Evolutionary conservation across 2,329 filamentous ascomycete genomes (phyloP), one percentile per base, ranked within the genome.

Genomic region (Monosporascus cannonballus): DNA sequence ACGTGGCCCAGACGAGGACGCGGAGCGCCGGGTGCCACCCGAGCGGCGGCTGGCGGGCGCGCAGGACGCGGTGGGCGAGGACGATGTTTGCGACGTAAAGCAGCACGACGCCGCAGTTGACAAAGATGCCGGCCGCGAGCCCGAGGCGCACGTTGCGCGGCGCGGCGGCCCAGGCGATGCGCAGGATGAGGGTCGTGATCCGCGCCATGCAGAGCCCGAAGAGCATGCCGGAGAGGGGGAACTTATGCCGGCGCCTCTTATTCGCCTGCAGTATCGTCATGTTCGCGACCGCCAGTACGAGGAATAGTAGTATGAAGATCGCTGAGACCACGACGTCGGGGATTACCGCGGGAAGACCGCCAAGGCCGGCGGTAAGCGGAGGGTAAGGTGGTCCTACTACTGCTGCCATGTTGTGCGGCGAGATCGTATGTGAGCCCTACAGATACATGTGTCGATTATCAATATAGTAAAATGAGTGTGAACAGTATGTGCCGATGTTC

Each of bases 241-340:
- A 73, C 55, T 72, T 73, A 59, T 73, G 71, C 2, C 64, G 62
- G 2, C 66, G 58, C 46, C 65, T 66, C 1, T 55, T 50, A 54
- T 73, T 73, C 20, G 58, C 24, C 49, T 64, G 62, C 51, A 84
- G 75, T 47, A 86, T 77, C 47, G 73, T 73, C 76, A 86, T 80
- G 73, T 88, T 81, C 53, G 72, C 59, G 17, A 67, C 71, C 7
- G 80, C 84, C n/a, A 72, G 75, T 47, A 62, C 38, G 36, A 80
- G 54, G 68, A 85, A 88, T 52, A 87, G 65, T 41, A 69, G 65
- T 15, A 90, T 67, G 56, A 91, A 80, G 52, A 89, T 77, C 50
- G 78, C 75, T 55, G 75, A 80, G 64, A 90, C 76, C 38, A 87
- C 84, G 7, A 84, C 75, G 65, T 92, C 88, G 56, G 86, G 70